Percentiles rank a stretch among this genome's conserved stretches.
Conservation (phyloP, 2,329 filamentous ascomycete species). For the Aureobasidium zeae region DNA sequence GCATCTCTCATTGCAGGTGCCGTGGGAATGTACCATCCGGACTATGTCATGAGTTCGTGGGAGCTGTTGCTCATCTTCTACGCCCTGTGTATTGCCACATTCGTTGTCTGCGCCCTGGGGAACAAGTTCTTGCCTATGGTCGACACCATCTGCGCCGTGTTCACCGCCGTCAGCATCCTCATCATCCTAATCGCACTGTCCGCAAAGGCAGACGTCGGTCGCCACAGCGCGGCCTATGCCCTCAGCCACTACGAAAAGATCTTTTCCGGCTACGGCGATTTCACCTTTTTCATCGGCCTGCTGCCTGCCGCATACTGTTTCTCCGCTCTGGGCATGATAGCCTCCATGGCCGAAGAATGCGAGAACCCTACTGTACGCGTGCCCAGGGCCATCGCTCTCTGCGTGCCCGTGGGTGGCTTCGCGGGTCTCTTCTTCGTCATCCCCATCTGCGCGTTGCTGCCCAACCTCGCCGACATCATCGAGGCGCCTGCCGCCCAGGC, state of each 20-base stretch:
- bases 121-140: constrained; percentile 58
- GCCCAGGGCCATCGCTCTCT: constrained; percentile 44
- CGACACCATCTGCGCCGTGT: constrained; percentile 49
- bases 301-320: constrained; percentile 36
- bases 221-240: constrained; percentile 42
- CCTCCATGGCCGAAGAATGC: constrained; percentile 54
- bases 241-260: constrained; percentile 49
- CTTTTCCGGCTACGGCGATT: constrained; percentile 49
- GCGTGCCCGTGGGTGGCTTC: constrained; percentile 45
- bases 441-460: constrained; percentile 45
- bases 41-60: constrained; percentile 47
- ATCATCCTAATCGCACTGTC: constrained; percentile 49
- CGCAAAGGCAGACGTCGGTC: constrained; percentile 44
- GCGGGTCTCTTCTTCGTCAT: constrained; percentile 49
- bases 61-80: constrained; percentile 65
- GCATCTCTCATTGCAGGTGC: constrained; percentile 43
- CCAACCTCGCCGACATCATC: constrained; percentile 39
- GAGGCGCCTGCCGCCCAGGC: constrained; percentile 40
- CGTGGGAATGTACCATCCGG: constrained; percentile 42
- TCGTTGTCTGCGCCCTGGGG: constrained; percentile 56
- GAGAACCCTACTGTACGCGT: constrained; percentile 44
- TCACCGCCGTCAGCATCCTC: constrained; percentile 48
- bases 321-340: constrained; percentile 52
- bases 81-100: constrained; percentile 54
- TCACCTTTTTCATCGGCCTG: constrained; percentile 55